Evolutionary conservation across 2,329 filamentous ascomycete genomes (phyloP).

Genomic region (Ampelomyces quisqualis): DNA sequence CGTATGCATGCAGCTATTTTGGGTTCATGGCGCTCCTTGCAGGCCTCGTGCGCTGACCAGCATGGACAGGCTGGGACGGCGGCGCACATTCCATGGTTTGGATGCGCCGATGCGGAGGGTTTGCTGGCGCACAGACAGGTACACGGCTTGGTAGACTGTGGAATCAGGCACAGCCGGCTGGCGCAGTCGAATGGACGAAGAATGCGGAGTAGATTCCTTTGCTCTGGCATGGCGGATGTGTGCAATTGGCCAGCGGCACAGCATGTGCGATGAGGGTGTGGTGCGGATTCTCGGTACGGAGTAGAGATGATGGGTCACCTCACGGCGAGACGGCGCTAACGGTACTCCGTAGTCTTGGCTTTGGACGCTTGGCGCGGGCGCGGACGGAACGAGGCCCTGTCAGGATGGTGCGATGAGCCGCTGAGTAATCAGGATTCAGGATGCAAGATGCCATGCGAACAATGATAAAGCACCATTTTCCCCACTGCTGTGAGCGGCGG

Average conservation of each 20-base stretch:
- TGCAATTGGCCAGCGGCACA: background rate
- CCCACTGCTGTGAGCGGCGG: too few species aligned
- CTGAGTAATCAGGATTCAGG: background rate
- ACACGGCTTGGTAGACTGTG: slow-evolving; percentile 6
- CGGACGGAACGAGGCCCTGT: slow-evolving; percentile 1
- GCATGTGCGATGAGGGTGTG: slow-evolving; percentile 8
- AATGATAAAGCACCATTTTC: too few species aligned
- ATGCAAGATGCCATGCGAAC: too few species aligned
- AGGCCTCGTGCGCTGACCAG: slow-evolving; percentile 37
- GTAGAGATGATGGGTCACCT: slow-evolving; percentile 4
- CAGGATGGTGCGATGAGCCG: too few species aligned
- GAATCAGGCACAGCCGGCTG: slow-evolving; percentile 7
- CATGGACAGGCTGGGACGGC: slow-evolving; percentile 11
- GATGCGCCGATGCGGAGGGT: slow-evolving; percentile 3
- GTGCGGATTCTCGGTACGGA: too few species aligned
- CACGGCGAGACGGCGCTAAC: too few species aligned
- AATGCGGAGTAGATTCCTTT: slow-evolving; percentile 10
- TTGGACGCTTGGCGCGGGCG: background rate
- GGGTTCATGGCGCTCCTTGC: slow-evolving; percentile 46
- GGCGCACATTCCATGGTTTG: slow-evolving; percentile 5
- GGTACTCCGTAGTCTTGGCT: slow-evolving; percentile 7
- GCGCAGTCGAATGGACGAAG: slow-evolving; percentile 2
- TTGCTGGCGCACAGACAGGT: slow-evolving; percentile 17
- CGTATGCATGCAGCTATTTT: slow-evolving; percentile 46
- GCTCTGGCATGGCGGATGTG: background rate